phyloP scores from a whole-genome alignment of 176 grass and related monocot genomes.

The Bothriochloa decipiens region DNA sequence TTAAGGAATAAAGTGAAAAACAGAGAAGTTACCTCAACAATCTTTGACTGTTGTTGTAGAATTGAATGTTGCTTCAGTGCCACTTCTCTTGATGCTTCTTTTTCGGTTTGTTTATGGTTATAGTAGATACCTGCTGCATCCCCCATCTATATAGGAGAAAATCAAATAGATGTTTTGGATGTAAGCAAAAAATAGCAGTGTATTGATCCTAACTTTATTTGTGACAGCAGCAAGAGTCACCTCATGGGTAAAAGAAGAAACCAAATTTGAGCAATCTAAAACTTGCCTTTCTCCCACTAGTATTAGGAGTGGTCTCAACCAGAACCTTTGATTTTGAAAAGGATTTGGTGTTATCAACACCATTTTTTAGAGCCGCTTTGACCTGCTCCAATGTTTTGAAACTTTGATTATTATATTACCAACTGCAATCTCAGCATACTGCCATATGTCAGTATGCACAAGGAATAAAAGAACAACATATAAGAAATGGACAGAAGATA shows the following conservation, averaged over 20 bases:
- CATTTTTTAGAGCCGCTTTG: constrained; percentile 71
- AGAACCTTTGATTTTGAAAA: constrained; percentile 89
- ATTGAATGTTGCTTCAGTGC: constrained; percentile 70
- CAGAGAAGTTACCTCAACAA: constrained; percentile 73
- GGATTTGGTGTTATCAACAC: constrained; percentile 64
- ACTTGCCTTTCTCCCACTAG: constrained; percentile 72
- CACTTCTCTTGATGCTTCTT: constrained; percentile 63
- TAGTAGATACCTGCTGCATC: constrained; percentile 54
- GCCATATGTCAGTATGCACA: constrained; percentile 28
- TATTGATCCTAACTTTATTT: constrained; percentile 18
- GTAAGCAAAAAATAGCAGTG: constrained; percentile 36
- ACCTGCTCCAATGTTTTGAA: constrained; percentile 58
- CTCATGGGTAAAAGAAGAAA: constrained; percentile 25
- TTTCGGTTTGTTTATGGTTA: constrained; percentile 65
- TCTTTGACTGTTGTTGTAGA: constrained; percentile 74
- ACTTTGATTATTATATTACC: constrained; percentile 27
- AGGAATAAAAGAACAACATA: background rate
- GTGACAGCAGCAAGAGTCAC: constrained; percentile 2
- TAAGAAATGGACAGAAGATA: constrained; percentile 36
- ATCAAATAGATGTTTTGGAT: constrained; percentile 30
- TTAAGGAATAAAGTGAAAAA: constrained; percentile 23
- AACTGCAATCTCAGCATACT: constrained; percentile 15
- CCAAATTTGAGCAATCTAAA: constrained; percentile 10
- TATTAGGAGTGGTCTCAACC: constrained; percentile 50
- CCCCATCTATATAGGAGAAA: constrained; percentile 61